A percentile compares a stretch with the other conserved stretches of the same genome.
Evolutionary conservation across 2,329 filamentous ascomycete genomes (phyloP).

Genomic region (Calonectria ilicicola): DNA sequence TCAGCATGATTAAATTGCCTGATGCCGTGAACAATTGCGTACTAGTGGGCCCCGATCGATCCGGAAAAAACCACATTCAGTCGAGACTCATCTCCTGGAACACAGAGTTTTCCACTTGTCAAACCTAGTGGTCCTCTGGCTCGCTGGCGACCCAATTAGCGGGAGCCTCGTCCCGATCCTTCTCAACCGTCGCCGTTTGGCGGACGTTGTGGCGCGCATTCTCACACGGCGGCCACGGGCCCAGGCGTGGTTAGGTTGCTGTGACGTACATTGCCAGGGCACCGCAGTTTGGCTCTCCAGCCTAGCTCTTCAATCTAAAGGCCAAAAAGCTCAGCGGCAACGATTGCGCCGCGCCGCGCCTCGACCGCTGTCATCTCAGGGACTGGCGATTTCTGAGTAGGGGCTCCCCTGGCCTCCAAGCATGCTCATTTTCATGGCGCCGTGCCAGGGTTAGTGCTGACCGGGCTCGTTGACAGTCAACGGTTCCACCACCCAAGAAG

Average conservation of each 20-base stretch:
- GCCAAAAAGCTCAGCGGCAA: constrained; percentile 3
- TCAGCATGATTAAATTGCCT: constrained; percentile 19
- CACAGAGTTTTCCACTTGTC: constrained; percentile 3
- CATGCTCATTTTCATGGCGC: constrained; percentile 34
- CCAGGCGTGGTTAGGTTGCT: neutral
- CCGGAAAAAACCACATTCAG: neutral
- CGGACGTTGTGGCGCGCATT: constrained; percentile 8
- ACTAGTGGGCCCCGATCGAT: neutral
- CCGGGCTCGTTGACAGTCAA: constrained; percentile 39
- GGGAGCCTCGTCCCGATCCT: neutral
- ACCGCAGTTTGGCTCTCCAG: neutral
- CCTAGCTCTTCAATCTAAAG: constrained; percentile 3
- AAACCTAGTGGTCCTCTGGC: neutral
- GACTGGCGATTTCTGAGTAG: constrained; percentile 15
- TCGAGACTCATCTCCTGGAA: constrained; percentile 1
- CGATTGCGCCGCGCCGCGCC: constrained; percentile 15
- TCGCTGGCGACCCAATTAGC: neutral
- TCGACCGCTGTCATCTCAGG: constrained; percentile 17
- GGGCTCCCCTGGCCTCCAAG: constrained; percentile 29
- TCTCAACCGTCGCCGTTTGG: constrained; percentile 7
- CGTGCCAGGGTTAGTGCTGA: constrained; percentile 38
- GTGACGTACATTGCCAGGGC: constrained; percentile 3
- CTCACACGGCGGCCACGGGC: neutral
- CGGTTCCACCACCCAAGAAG: constrained; percentile 38
- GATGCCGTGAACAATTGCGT: constrained; percentile 17